Base-by-base conservation (phyloP, 306 rosid species). In the Prunus mume region DNA sequence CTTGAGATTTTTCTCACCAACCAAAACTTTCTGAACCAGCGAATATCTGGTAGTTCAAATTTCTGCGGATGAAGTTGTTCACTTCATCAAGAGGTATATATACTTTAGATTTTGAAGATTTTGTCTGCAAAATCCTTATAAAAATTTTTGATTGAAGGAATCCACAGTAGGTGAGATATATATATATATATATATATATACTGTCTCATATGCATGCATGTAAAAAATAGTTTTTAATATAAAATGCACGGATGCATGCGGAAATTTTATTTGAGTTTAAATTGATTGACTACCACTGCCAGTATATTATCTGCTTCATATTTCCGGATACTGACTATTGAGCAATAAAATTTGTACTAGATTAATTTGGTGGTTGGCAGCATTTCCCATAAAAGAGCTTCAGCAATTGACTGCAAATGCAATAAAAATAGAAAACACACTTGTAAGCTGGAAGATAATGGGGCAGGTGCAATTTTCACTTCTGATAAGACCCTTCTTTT, bases 161-260 rank as follows among this genome's bases (percentile, higher is more conserved):
- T 46, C 63, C 30, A 52, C 15, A 55, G 64, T 77, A 2, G 86
- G 86, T 81, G 75, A 79, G 81, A 85, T 25, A 1, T 25, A 25
- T 25, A 25, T 25, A 25, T 25, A 25, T 25, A 25, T 25, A 25
- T 25, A 60, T 20, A 10, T 55, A 34, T 83, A 65, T 22, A 41
- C 19, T 57, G 19, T 60, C 54, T 71, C 72, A 52, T 6, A 41
- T 34, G 41, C 65, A 15, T 71, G 38, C 76, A 55, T 51, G 34
- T 65, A 28, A 73, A 28, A 73, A 71, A 46, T 58, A 73, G 52
- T 85, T 69, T 79, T 78, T 74, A 38, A 57, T 73, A 57, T 55
- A 38, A 6, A 38, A 38, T 46, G 18, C 68, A n/a, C 73, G 62
- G 52, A 65, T 79, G 46, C 17, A 65, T 8, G 45, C 67, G 27